Percentiles rank a stretch among this genome's conserved stretches.
These are phyloP conservation scores for Tricholoma sp. DNA, from an alignment of 768 basidiomycete genomes.

Conservation along the genomic window DNA sequence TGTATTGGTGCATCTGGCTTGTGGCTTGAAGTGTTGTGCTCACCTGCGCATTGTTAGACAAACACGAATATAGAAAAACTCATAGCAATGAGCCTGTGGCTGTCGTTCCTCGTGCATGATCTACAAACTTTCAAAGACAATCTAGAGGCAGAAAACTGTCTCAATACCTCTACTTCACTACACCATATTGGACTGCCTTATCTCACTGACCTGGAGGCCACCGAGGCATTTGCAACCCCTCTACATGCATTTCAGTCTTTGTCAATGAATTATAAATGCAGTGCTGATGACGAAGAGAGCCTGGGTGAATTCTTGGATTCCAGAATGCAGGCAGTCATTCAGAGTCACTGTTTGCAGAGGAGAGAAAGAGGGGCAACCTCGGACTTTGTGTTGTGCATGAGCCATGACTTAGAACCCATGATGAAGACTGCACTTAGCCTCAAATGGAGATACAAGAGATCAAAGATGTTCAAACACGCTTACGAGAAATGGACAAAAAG, in stretches of 20 bases:
- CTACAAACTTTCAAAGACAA: neutral
- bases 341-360: neutral
- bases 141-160: neutral
- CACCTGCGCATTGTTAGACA: neutral
- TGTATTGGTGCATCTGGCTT: neutral
- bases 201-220: neutral
- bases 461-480: neutral
- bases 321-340: neutral
- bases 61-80: neutral
- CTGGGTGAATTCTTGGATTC: neutral
- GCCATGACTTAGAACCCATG: neutral
- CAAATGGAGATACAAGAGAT: neutral
- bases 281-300: neutral
- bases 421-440: neutral
- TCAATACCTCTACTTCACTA: neutral
- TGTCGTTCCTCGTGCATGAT: neutral
- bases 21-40: neutral
- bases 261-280: neutral
- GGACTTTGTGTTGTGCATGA: neutral
- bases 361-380: neutral
- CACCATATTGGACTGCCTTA: neutral
- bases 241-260: neutral
- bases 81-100: neutral
- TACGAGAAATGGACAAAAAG: neutral
- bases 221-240: neutral